Conservation (phyloP, 495 filamentous ascomycete species). For the Annulohypoxylon nitens region DNA sequence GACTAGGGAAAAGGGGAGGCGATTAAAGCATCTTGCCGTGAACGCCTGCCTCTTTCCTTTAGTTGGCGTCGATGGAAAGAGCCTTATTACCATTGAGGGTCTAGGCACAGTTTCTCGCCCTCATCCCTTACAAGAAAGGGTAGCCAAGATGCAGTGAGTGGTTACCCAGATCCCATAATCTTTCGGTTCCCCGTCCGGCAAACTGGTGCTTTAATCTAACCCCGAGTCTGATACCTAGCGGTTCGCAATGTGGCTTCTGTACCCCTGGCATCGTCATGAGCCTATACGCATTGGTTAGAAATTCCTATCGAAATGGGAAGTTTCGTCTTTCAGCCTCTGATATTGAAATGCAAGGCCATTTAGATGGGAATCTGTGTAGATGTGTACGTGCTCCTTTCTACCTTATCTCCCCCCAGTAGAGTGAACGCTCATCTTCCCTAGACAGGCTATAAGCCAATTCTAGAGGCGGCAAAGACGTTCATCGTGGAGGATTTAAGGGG, state of each 20-base stretch:
- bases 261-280: conserved; percentile 94
- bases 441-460: conserved; percentile 86
- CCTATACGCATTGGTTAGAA: conserved; percentile 80
- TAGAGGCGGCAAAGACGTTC: conserved; percentile 81
- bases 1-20: conserved; percentile 79
- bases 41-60: conserved; percentile 89
- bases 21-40: conserved; percentile 81
- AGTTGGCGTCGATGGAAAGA: conserved; percentile 89
- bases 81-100: conserved; percentile 90
- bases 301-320: conserved; percentile 64
- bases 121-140: conserved; percentile 84
- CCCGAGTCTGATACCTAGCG: conserved; percentile 48
- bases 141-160: conserved; percentile 68
- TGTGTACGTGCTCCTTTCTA: conserved; percentile 58
- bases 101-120: conserved; percentile 81
- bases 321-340: conserved; percentile 55
- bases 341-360: conserved; percentile 76
- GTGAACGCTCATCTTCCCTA: conserved; percentile 21
- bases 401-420: neutral
- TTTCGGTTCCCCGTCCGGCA: neutral
- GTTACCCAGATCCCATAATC: neutral
- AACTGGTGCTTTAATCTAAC: conserved; percentile 3
- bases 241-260: conserved; percentile 76
- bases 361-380: conserved; percentile 88
- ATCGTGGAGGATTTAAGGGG: conserved; percentile 61